Percentiles rank a stretch among this genome's conserved stretches.
These are phyloP conservation scores for Theileria parva DNA, from an alignment of 169 alveolate species.

Conservation along the genomic window DNA sequence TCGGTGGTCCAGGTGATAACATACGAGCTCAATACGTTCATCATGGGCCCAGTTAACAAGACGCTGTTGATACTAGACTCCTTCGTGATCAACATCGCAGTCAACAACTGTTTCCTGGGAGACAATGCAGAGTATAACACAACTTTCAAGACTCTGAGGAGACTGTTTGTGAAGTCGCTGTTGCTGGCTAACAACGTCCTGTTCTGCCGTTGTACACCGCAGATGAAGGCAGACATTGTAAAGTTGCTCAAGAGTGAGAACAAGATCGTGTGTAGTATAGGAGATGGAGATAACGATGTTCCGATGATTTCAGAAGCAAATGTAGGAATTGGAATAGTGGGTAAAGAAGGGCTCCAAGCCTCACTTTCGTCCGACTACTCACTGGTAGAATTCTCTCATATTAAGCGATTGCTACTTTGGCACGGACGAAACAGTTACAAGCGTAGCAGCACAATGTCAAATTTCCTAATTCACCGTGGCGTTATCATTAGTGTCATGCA, in stretches of 20 bases:
- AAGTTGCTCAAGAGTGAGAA: conserved; percentile 72
- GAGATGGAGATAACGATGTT: conserved; percentile 99
- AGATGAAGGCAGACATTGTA: conserved; percentile 95
- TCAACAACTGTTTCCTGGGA: conserved; percentile 41
- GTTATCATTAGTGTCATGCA: conserved; percentile 92
- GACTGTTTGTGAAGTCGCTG: conserved; percentile 82
- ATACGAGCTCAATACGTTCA: conserved; percentile 64
- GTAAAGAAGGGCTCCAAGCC: conserved; percentile 96
- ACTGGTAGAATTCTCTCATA: conserved; percentile 89
- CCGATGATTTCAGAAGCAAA: conserved; percentile 96
- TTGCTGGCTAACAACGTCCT: conserved; percentile 88
- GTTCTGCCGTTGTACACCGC: conserved; percentile 98
- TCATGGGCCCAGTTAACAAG: conserved; percentile 64
- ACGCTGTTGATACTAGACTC: conserved; percentile 87
- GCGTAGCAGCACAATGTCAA: conserved; percentile 90
- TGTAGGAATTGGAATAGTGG: conserved; percentile 95
- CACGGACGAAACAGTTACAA: conserved; percentile 95
- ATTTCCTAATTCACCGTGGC: conserved; percentile 96
- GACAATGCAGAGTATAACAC: background rate
- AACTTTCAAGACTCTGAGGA: conserved; percentile 43
- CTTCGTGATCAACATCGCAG: conserved; percentile 70
- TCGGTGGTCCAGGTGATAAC: conserved; percentile 18
- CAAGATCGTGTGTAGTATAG: conserved; percentile 91
- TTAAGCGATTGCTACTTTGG: conserved; percentile 91
- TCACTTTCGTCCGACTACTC: conserved; percentile 96